Evolutionary conservation across 768 basidiomycete genomes (phyloP).

Genomic region (Boletus sp.): DNA sequence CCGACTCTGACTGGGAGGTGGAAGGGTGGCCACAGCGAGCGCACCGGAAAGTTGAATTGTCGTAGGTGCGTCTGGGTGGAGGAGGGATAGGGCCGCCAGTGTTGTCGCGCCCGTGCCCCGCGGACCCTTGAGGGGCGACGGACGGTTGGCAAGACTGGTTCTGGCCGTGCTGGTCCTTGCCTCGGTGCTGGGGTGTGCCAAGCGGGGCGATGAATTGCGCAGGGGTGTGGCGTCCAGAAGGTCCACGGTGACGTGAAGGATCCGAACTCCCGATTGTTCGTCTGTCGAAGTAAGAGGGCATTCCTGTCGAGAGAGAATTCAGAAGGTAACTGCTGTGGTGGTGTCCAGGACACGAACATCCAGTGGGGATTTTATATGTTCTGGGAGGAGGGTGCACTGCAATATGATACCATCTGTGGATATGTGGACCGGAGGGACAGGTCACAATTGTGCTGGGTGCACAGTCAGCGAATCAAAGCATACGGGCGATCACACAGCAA

Average conservation of each 20-base stretch:
- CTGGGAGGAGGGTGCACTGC: background rate
- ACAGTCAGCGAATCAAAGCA: background rate
- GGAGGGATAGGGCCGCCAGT: constrained; percentile 1
- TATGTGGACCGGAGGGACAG: background rate
- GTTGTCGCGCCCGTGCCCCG: background rate
- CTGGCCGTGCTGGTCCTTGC: background rate
- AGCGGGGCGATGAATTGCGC: background rate
- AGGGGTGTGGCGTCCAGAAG: background rate
- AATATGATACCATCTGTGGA: background rate
- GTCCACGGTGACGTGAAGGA: background rate
- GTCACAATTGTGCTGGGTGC: background rate
- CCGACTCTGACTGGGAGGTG: constrained; percentile 5
- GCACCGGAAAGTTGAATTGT: constrained; percentile 1
- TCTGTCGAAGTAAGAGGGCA: constrained; percentile 10
- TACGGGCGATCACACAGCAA: background rate
- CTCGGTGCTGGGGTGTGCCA: background rate
- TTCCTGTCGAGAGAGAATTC: background rate
- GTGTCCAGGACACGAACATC: background rate
- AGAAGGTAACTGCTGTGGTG: background rate
- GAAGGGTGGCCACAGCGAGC: constrained; percentile 13
- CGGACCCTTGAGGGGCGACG: background rate
- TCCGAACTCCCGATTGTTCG: background rate
- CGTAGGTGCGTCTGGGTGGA: background rate
- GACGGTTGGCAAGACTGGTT: background rate
- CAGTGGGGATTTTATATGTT: background rate